Percentiles rank a stretch among this genome's conserved stretches.
phyloP scores from a whole-genome alignment of 2,329 filamentous ascomycete species.

The Nigrograna mackinnonii region DNA sequence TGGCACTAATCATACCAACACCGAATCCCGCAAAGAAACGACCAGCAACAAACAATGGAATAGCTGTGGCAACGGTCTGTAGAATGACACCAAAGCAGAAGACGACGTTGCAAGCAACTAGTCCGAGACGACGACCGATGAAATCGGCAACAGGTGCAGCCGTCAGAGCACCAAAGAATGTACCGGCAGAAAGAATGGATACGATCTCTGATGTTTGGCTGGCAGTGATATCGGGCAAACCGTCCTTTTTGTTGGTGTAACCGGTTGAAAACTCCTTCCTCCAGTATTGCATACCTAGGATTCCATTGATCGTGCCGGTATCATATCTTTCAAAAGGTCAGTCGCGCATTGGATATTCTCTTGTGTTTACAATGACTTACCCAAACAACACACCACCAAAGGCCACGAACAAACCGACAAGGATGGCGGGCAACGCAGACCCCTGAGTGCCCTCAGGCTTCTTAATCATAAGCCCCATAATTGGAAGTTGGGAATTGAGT shows the following conservation, averaged over 20 bases:
- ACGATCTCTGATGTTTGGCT: conserved; percentile 72
- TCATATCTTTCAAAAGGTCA: conserved; percentile 33
- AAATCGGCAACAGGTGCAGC: conserved; percentile 69
- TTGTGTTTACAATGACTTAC: conserved; percentile 18
- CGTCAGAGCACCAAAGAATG: conserved; percentile 72
- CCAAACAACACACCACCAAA: conserved; percentile 50
- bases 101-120: conserved; percentile 36
- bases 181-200: conserved; percentile 81
- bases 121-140: conserved; percentile 70
- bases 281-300: conserved; percentile 72
- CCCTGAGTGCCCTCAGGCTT: conserved; percentile 77
- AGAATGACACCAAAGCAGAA: conserved; percentile 46
- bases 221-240: conserved; percentile 31
- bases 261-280: conserved; percentile 61
- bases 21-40: conserved; percentile 47
- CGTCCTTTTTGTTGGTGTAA: conserved; percentile 44
- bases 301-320: conserved; percentile 55
- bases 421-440: conserved; percentile 41
- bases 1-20: conserved; percentile 44
- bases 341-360: neutral
- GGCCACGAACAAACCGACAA: conserved; percentile 48
- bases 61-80: conserved; percentile 38
- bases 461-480: conserved; percentile 50
- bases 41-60: conserved; percentile 43
- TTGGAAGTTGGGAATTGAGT: conserved; percentile 6